Evolutionary conservation across 805 yeast genomes (phyloP).

Genomic region (Hermanozyma aechmeae): DNA sequence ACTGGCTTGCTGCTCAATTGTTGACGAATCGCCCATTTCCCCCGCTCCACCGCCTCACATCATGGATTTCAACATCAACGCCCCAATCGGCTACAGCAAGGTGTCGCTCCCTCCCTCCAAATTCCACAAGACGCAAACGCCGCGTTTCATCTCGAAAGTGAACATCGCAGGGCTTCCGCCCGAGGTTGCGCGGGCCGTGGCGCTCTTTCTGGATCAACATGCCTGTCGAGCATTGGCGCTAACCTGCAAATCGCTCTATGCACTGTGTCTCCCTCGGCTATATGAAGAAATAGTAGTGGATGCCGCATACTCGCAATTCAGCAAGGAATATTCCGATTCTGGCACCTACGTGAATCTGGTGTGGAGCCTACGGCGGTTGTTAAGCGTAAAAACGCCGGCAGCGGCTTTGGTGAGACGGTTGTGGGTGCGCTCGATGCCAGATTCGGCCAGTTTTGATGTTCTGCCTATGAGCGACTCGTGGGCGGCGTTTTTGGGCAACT

Average conservation of each 20-base stretch:
- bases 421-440: constrained; percentile 30
- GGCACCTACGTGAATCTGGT: constrained; percentile 26
- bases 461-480: constrained; percentile 17
- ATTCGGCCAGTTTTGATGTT: constrained; percentile 30
- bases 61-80: too few species aligned
- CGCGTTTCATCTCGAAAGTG: too few species aligned
- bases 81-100: too few species aligned
- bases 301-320: constrained; percentile 25
- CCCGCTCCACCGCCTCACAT: too few species aligned
- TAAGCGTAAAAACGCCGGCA: constrained; percentile 1
- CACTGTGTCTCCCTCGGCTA: constrained; percentile 16
- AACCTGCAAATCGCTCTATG: not conserved
- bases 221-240: not conserved
- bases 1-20: too few species aligned
- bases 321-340: constrained; percentile 9
- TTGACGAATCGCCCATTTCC: too few species aligned
- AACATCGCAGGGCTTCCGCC: too few species aligned
- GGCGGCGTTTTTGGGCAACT: constrained; percentile 13
- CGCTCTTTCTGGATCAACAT: not conserved
- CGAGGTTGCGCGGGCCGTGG: too few species aligned
- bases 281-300: constrained; percentile 32
- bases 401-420: constrained; percentile 12
- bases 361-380: constrained; percentile 29
- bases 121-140: too few species aligned
- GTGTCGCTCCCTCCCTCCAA: too few species aligned